Conservation (phyloP, 2,329 filamentous ascomycete species). For the Sordariomycetes sp. region DNA sequence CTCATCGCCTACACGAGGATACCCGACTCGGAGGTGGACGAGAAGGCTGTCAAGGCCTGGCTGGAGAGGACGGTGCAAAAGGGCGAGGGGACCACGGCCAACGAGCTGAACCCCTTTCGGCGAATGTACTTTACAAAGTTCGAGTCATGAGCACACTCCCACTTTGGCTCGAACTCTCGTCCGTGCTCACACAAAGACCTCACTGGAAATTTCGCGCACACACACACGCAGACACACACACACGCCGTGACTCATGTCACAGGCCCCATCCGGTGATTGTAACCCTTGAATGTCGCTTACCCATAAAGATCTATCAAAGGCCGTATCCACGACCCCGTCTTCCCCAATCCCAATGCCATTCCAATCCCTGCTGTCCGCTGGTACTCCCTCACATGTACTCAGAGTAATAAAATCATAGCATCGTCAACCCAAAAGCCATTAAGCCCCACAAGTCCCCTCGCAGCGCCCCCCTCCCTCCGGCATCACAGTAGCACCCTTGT, state of each 20-base stretch:
- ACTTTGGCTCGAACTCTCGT: neutral
- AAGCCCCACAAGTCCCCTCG: neutral
- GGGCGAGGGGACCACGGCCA: slow-evolving; percentile 32
- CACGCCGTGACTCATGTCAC: too few species aligned
- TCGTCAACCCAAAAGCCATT: neutral
- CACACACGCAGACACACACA: too few species aligned
- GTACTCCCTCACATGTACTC: neutral
- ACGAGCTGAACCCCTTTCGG: slow-evolving; percentile 48
- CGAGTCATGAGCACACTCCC: slow-evolving; percentile 16
- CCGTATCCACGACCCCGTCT: neutral
- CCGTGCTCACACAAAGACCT: too few species aligned
- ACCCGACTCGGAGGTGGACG: slow-evolving; percentile 41
- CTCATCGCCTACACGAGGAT: slow-evolving; percentile 75
- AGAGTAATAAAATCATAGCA: neutral
- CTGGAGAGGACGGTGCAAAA: slow-evolving; percentile 10
- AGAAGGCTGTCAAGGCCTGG: slow-evolving; percentile 21
- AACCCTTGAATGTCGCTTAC: too few species aligned
- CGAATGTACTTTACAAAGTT: slow-evolving; percentile 45
- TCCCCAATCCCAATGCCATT: neutral
- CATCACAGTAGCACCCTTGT: too few species aligned
- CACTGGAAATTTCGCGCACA: too few species aligned
- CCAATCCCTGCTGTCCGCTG: too few species aligned
- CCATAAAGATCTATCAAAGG: neutral
- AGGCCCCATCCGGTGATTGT: too few species aligned
- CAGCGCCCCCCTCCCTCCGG: neutral